Evolutionary conservation across 805 yeast genomes (phyloP).

Genomic region (Zygosaccharomyces lentus): DNA sequence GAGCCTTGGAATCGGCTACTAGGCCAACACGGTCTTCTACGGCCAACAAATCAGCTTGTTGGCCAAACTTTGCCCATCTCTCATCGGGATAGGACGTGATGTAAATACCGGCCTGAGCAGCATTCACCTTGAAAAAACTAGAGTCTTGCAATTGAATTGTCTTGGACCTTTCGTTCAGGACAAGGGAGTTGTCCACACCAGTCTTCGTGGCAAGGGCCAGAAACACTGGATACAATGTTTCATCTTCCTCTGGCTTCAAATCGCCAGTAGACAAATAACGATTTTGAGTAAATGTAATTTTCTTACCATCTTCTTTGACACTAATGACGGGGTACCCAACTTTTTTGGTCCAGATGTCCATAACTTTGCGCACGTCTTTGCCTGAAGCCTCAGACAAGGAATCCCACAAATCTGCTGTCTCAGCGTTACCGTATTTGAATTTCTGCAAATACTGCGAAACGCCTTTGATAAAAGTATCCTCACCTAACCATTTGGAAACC

Average conservation of each 20-base stretch:
- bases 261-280: slow-evolving; percentile 76
- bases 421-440: slow-evolving; percentile 74
- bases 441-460: slow-evolving; percentile 71
- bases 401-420: slow-evolving; percentile 73
- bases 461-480: slow-evolving; percentile 70
- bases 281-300: slow-evolving; percentile 59
- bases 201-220: slow-evolving; percentile 54
- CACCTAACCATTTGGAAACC: slow-evolving; percentile 78
- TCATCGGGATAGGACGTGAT: slow-evolving; percentile 66
- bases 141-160: slow-evolving; percentile 42
- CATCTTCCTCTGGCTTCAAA: slow-evolving; percentile 69
- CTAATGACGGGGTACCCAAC: slow-evolving; percentile 73
- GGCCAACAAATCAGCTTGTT: slow-evolving; percentile 52
- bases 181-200: slow-evolving; percentile 58
- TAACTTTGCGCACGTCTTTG: slow-evolving; percentile 63
- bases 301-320: slow-evolving; percentile 54
- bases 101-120: slow-evolving; percentile 70
- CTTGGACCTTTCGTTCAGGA: slow-evolving; percentile 48
- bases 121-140: slow-evolving; percentile 64
- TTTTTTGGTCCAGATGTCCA: slow-evolving; percentile 78
- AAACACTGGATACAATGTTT: slow-evolving; percentile 64
- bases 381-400: slow-evolving; percentile 67
- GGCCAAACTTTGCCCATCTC: slow-evolving; percentile 65
- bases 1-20: slow-evolving; percentile 73
- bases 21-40: slow-evolving; percentile 76